These are phyloP conservation scores for Phialemoniopsis sp. DNA, from an alignment of 2,329 filamentous ascomycete species.

Conservation along the genomic window DNA sequence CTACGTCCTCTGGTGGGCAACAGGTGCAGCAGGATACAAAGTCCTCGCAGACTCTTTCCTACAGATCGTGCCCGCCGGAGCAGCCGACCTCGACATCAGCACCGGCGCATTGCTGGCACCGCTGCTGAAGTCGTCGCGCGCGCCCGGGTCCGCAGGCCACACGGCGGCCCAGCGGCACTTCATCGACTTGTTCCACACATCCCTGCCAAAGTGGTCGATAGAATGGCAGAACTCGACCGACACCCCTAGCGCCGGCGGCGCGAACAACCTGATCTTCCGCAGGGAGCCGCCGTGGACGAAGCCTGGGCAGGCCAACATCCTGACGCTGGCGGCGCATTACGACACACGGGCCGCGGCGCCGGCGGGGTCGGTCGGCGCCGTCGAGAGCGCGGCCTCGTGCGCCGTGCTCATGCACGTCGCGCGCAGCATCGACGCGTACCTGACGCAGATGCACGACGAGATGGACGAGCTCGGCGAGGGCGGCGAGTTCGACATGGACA, in stretches of 20 bases:
- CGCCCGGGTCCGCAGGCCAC: conserved; percentile 69
- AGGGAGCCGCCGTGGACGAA: conserved; percentile 74
- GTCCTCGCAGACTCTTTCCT: conserved; percentile 63
- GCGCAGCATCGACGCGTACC: conserved; percentile 63
- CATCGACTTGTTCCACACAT: conserved; percentile 61
- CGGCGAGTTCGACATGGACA: conserved; percentile 56
- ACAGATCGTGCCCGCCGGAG: conserved; percentile 55
- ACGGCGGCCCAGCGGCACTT: conserved; percentile 67
- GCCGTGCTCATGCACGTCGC: conserved; percentile 80
- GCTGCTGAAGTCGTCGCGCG: conserved; percentile 65
- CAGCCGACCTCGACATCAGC: conserved; percentile 64
- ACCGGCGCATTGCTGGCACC: conserved; percentile 67
- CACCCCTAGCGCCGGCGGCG: conserved; percentile 61
- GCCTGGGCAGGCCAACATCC: conserved; percentile 64
- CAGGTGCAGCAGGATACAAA: conserved; percentile 20
- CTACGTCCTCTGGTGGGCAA: conserved; percentile 5
- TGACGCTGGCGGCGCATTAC: conserved; percentile 82
- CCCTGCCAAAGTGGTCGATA: conserved; percentile 67
- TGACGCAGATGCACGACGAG: conserved; percentile 70
- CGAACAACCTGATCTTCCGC: conserved; percentile 69
- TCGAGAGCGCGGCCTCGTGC: conserved; percentile 78
- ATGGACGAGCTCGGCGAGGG: conserved; percentile 56
- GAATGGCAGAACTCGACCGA: conserved; percentile 72
- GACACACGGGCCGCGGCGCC: conserved; percentile 50
- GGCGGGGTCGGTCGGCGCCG: conserved; percentile 74